These are phyloP conservation scores for Monosporozyma siamensis DNA, from an alignment of 805 yeast genomes.

Conservation along the genomic window DNA sequence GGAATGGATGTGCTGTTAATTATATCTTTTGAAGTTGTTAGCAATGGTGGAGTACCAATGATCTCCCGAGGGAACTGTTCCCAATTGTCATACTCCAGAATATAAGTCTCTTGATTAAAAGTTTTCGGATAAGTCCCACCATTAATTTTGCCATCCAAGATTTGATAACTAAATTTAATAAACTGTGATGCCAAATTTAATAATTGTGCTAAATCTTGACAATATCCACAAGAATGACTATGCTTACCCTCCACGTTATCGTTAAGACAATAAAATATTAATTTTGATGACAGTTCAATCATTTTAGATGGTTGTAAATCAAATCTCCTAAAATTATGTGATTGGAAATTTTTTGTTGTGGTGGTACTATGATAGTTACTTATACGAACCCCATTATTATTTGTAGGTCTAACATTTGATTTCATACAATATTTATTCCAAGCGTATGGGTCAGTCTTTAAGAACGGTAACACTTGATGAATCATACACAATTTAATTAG, in stretches of 20 bases:
- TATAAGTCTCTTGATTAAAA: conserved; percentile 3
- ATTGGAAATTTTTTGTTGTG: conserved; percentile 29
- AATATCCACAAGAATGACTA: conserved; percentile 18
- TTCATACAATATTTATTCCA: conserved; percentile 13
- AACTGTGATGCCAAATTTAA: conserved; percentile 37
- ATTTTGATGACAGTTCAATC: conserved; percentile 60
- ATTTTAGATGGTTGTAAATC: conserved; percentile 75
- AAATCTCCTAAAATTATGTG: conserved; percentile 74
- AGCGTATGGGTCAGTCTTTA: conserved; percentile 32
- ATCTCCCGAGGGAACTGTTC: conserved; percentile 16
- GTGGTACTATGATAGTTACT: conserved; percentile 1
- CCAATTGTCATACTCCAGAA: conserved; percentile 10
- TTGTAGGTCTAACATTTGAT: background rate
- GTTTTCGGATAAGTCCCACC: background rate
- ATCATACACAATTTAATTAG: conserved; percentile 16
- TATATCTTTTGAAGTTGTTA: conserved; percentile 9
- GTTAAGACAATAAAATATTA: conserved; percentile 66
- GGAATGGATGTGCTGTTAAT: conserved; percentile 5
- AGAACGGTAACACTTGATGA: conserved; percentile 33
- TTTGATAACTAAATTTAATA: conserved; percentile 10
- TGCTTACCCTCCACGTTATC: conserved; percentile 22
- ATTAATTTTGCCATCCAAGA: background rate
- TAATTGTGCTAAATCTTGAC: conserved; percentile 29
- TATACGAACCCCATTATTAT: background rate
- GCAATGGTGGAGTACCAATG: conserved; percentile 21